Base-by-base conservation (phyloP, 164 flowering plant genomes). In the Vitis rotundifolia region DNA sequence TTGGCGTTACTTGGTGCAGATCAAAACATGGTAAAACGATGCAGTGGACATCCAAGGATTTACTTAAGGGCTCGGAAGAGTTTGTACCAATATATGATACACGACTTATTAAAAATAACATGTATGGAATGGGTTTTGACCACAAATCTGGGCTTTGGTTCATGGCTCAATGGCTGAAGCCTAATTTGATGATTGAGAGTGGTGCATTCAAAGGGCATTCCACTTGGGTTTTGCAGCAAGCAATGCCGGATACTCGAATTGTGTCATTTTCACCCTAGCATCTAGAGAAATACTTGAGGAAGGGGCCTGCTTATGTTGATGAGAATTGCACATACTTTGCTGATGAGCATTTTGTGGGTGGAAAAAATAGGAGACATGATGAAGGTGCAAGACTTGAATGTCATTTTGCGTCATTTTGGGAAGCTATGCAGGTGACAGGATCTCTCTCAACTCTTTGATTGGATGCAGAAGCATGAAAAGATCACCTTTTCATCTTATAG, bases 131-230 rank as follows among this genome's bases (percentile, higher is more conserved):
- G 99, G 99, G 99, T 57, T 95, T 95, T 55, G 99, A 95, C 76
- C 99, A 95, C 77, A 95, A 98, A 84, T 95, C 91, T 72, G 99
- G 99, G 64, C 98, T 95, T 62, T 95, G 99, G 99, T 95, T 95
- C 80, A 89, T 95, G 65, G 79, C 98, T 2, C 81, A 83, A 15
- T 91, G 99, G 99, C 81, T 95, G 49, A 87, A 93, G 78, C 99
- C 98, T 26, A 93, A 91, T 55, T 64, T 95, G 63, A 86, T 95
- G 97, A 91, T 95, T 61, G 99, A 95, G 79, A 93, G 98, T 81
- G 99, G 99, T 63, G 98, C 98, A 66, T 95, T 95, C 80, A 95
- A 93, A 81, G 98, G 99, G 14, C 98, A 95, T 74, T 95, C 98
- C 13, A 95, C 99, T 29, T 95, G 99, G 99, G 95, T 95, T 51